A percentile compares a stretch with the other conserved stretches of the same genome.
Evolutionary conservation across 345 rosid species (phyloP).

Genomic region (Hirschfeldia incana): DNA sequence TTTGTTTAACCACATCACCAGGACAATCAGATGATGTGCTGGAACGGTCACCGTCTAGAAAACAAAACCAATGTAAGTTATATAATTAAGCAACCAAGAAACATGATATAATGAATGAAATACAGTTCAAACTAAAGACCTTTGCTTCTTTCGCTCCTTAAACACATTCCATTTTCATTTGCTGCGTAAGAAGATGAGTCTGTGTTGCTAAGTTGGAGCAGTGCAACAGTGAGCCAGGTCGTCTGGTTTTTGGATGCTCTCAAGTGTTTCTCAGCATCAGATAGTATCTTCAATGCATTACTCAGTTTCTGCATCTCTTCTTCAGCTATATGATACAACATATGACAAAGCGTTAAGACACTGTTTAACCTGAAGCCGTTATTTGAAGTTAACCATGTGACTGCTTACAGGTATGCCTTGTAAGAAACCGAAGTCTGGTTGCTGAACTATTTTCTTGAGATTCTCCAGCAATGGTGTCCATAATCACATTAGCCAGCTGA

Average conservation of each 20-base stretch:
- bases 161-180: conserved; percentile 48
- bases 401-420: conserved; percentile 64
- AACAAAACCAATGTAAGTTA: not conserved
- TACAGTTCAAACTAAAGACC: conserved; percentile 31
- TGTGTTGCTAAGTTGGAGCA: conserved; percentile 75
- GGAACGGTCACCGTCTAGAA: conserved; percentile 36
- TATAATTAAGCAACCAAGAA: not conserved
- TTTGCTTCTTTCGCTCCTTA: conserved; percentile 49
- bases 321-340: conserved; percentile 55
- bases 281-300: conserved; percentile 80
- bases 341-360: not conserved
- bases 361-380: not conserved
- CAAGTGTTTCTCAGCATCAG: conserved; percentile 92
- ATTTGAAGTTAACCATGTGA: not conserved
- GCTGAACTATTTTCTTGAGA: conserved; percentile 62
- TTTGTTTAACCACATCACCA: conserved; percentile 45
- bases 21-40: conserved; percentile 56
- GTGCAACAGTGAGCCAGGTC: conserved; percentile 96
- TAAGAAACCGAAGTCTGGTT: conserved; percentile 56
- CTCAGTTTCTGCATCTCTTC: conserved; percentile 69
- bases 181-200: conserved; percentile 53
- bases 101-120: not conserved
- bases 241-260: conserved; percentile 86
- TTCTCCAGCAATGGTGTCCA: conserved; percentile 85
- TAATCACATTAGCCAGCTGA: conserved; percentile 88